Base-by-base conservation (phyloP, 202 grass and related monocot species). In the Zizania palustris region DNA sequence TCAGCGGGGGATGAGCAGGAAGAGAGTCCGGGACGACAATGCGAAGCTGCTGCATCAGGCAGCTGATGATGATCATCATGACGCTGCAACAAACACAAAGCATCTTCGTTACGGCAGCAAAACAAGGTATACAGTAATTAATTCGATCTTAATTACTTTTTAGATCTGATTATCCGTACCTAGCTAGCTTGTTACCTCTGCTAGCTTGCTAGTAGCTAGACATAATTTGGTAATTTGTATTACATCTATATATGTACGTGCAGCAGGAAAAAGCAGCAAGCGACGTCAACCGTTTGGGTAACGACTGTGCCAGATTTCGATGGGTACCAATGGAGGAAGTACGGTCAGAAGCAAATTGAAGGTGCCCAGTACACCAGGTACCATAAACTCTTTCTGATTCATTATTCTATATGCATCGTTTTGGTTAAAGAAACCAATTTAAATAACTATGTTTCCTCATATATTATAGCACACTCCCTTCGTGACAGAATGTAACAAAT, bases 271-370 rank as follows among this genome's bases (percentile, higher is more conserved):
- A 45, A 34, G 61, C 63, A 39, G 48, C 81, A 81, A 72, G 3
- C 34, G 60, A 53, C n/a, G 5, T 15, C 11, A 0, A 72, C 18
- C 3, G 13, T 82, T 28, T 28, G 28, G 4, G 80, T 87, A 36
- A 90, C 84, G 2, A 68, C 62, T 5, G 67, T 59, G 28, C 88
- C 80, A 15, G 67, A 90, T 77, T 90, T 83, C 78, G 86, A 96
- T 74, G 86, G 89, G 1, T 90, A 79, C 55, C 92, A 81, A 51
- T 96, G 92, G 92, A 90, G 79, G 53, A 96, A 96, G 67, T 96
- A 96, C 45, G 92, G 92, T 14, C 84, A 92, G 78, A 96, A 96
- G 78, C 82, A 80, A 28, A 93, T 90, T 9, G 82, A 84, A 35
- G 57, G 67, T 0, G 56, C 90, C 46, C 56, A 76, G 28, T 80